Base-by-base conservation (phyloP, 495 filamentous ascomycete genomes). In the Mytilinidion resinicola region DNA sequence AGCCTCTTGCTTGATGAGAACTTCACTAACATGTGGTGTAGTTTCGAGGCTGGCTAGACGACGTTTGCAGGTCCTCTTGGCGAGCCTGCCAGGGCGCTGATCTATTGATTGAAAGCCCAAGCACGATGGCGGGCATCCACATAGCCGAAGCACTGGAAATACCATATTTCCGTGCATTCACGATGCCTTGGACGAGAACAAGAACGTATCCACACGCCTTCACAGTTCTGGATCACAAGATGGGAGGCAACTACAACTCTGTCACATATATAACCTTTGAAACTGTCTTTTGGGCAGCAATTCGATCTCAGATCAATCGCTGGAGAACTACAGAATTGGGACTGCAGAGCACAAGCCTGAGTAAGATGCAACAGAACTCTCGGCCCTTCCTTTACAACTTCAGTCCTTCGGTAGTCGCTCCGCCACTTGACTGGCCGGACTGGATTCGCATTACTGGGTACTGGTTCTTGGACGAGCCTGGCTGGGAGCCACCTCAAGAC, bases 321-420 rank as follows among this genome's bases (percentile, higher is more conserved):
- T 98, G 93, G 93, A 78, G 93, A 39, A 88, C 89, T 68, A 88
- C 82, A 52, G 79, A 85, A 37, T 78, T 98, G 3, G 83, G 83
- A 1, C 73, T 98, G 57, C 87, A 84, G 49, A 83, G 83, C 53
- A 98, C 93, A 1, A 90, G 72, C 52, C 74, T 96, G 52, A 89
- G 95, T 69, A 96, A 95, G 69, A 77, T 98, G 79, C 91, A 96
- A 74, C 84, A 86, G 11, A 96, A 97, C 76, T 95, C 95, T 64
- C 89, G 96, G 9, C 93, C 93, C 2, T 98, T 98, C 72, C 75
- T 98, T 7, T 98, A 98, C 76, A 97, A 96, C 73, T 97, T 96
- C 73, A 93, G 88, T 42, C 91, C 93, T 9, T 86, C 80, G 1
- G 93, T 98, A 7, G 93, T 98, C 34, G 81, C 87, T 9, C 93